These are phyloP conservation scores for Phaeotremella skinneri DNA, from an alignment of 768 basidiomycete genomes.

Conservation along the genomic window DNA sequence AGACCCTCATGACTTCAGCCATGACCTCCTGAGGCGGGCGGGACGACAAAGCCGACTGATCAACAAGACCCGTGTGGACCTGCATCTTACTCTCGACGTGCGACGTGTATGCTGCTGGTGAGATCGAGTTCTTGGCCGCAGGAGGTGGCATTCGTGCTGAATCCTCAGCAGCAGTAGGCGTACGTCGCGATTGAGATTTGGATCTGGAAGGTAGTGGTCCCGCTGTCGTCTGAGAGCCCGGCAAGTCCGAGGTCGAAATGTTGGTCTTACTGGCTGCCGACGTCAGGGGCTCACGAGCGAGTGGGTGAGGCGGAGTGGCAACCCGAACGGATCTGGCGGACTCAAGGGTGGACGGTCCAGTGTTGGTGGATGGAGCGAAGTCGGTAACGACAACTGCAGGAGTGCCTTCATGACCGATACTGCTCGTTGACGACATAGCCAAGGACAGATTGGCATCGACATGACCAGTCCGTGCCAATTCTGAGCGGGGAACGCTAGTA, in stretches of 20 bases:
- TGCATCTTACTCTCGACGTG: conserved; percentile 60
- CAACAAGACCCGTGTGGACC: conserved; percentile 87
- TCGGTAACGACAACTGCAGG: conserved; percentile 9
- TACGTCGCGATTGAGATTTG: conserved; percentile 35
- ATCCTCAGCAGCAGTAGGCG: conserved; percentile 9
- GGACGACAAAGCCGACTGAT: conserved; percentile 82
- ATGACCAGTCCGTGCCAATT: conserved; percentile 1
- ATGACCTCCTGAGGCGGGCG: conserved; percentile 82
- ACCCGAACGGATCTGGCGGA: neutral
- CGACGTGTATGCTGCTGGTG: conserved; percentile 50
- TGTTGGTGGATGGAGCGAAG: neutral
- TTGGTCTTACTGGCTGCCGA: conserved; percentile 30
- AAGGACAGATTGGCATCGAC: conserved; percentile 11
- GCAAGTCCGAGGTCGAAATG: conserved; percentile 23
- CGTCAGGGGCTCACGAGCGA: conserved; percentile 13
- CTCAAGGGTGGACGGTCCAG: conserved; percentile 3
- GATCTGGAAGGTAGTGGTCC: conserved; percentile 22
- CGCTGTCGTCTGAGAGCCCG: conserved; percentile 22
- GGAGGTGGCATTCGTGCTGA: conserved; percentile 4
- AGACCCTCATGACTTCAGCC: conserved; percentile 72
- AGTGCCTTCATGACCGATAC: conserved; percentile 29
- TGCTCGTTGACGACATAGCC: conserved; percentile 32
- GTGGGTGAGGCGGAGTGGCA: neutral
- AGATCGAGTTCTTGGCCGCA: conserved; percentile 15
- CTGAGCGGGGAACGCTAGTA: conserved; percentile 7